These are phyloP conservation scores for Wickerhamomyces rabaulensis DNA, from an alignment of 805 yeast species.

Conservation along the genomic window DNA sequence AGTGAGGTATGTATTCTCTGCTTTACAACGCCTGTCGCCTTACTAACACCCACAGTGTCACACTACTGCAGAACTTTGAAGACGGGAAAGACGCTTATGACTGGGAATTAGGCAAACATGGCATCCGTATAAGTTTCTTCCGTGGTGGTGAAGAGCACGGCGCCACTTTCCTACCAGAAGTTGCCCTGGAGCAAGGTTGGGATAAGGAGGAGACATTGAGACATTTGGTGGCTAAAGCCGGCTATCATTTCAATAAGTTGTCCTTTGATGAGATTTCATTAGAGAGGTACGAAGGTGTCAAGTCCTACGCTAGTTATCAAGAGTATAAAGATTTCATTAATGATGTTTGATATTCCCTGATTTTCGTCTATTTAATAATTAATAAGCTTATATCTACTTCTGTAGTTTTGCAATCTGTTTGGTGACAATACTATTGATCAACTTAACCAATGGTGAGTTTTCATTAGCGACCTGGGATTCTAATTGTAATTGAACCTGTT, in stretches of 20 bases:
- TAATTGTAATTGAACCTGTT: constrained; percentile 64
- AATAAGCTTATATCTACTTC: not conserved
- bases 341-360: not conserved
- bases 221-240: constrained; percentile 73
- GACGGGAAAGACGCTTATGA: constrained; percentile 47
- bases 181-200: constrained; percentile 87
- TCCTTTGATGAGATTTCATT: constrained; percentile 37
- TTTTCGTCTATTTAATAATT: not conserved
- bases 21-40: not conserved
- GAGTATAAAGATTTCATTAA: constrained; percentile 28
- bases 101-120: constrained; percentile 84
- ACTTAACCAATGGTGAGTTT: constrained; percentile 42
- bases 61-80: constrained; percentile 57
- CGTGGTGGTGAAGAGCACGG: constrained; percentile 36
- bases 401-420: constrained; percentile 26
- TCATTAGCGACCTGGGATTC: constrained; percentile 46
- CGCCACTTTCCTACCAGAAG: constrained; percentile 89
- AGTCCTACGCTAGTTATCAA: constrained; percentile 35
- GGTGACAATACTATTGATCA: constrained; percentile 46
- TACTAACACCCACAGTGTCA: constrained; percentile 36
- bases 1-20: constrained; percentile 31
- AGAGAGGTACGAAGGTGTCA: constrained; percentile 52
- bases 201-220: constrained; percentile 62
- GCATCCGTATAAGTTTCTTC: constrained; percentile 57
- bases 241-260: constrained; percentile 29